phyloP scores from a whole-genome alignment of 257 asterid genomes.

The Solanum chiquidenum region DNA sequence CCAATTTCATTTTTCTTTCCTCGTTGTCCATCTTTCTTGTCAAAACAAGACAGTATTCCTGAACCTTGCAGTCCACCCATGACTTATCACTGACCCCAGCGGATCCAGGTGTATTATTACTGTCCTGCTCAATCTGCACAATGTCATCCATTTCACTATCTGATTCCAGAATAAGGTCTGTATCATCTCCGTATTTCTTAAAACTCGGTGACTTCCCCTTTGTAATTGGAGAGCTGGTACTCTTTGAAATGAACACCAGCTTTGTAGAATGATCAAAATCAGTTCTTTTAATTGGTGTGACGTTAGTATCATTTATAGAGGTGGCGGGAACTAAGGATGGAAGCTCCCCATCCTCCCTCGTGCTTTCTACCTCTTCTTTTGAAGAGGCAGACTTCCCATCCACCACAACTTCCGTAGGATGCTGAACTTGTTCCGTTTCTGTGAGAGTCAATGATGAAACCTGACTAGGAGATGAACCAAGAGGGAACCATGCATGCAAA shows the following conservation, averaged over 20 bases:
- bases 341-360: constrained; percentile 91
- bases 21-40: constrained; percentile 36
- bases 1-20: constrained; percentile 45
- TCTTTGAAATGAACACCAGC: constrained; percentile 56
- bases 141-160: constrained; percentile 73
- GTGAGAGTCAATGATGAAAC: constrained; percentile 14
- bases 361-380: constrained; percentile 47
- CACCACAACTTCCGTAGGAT: constrained; percentile 19
- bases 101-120: constrained; percentile 22
- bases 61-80: constrained; percentile 59
- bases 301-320: constrained; percentile 22
- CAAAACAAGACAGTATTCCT: constrained; percentile 55
- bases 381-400: constrained; percentile 30
- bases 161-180: constrained; percentile 73
- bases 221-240: constrained; percentile 45
- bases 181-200: constrained; percentile 58
- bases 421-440: constrained; percentile 44
- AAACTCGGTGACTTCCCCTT: constrained; percentile 63
- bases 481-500: constrained; percentile 56
- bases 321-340: constrained; percentile 47
- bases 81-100: constrained; percentile 14
- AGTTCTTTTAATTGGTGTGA: constrained; percentile 32
- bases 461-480: constrained; percentile 23
- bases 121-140: constrained; percentile 37
- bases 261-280: constrained; percentile 44